Evolutionary conservation across 768 basidiomycete species (phyloP), one percentile per base, ranked within the genome.

Genomic region (Bullera alba): DNA sequence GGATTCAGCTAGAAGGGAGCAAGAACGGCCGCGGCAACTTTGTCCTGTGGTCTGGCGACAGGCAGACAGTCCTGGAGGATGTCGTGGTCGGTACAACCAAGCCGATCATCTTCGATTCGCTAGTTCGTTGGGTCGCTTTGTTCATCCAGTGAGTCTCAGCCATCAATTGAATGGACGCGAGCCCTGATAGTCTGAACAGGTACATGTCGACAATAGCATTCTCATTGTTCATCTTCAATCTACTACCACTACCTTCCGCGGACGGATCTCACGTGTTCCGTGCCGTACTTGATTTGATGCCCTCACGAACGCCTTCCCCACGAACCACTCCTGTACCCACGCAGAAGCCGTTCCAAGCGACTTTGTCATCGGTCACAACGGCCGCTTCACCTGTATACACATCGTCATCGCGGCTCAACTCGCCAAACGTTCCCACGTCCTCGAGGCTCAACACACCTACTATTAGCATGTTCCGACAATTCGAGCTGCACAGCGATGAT

Each of bases 221-320:
- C 27, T 89, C 87, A 2, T 75, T 92, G 1, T 89, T 80, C 68
- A 72, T 89, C 50, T 82, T 91, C 75, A 92, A 92, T 67, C 78
- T 87, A 23, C 76, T 91, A 21, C 87, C 89, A 0, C 66, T 90
- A 28, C 79, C 80, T 2, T 73, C 75, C 42, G 75, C 91, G 17
- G 89, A 92, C 53, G 89, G 89, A 23, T 72, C 77, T 6, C 79
- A 83, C 56, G 73, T 85, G 17, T 74, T 87, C 7, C 65, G 61
- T 56, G 17, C 35, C 26, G 12, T 23, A 12, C 42, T 43, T 5
- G 26, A 25, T 6, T 19, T 43, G 12, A 7, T 43, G 14, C 12
- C 42, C 19, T 10, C 37, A 7, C 8, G 37, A 21, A 10, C 10
- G 7, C n/a, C n/a, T n/a, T 14, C 12, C 22, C 10, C n/a, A 8